Conservation (phyloP, 164 flowering plant species). For the Akebia trifoliata region DNA sequence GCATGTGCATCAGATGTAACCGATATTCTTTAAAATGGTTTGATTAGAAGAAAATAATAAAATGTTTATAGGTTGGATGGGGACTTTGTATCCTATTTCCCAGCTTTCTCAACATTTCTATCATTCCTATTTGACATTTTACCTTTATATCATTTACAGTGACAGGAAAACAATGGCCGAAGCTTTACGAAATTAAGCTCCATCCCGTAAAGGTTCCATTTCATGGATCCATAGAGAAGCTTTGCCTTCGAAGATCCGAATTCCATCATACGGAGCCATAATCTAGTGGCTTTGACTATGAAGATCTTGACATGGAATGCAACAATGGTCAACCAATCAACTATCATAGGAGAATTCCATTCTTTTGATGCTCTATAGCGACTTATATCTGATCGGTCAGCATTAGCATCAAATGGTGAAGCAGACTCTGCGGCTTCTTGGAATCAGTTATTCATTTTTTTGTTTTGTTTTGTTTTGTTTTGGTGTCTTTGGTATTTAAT, state of each 20-base stretch:
- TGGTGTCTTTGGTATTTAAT: no score
- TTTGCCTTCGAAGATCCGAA: conserved; percentile 29
- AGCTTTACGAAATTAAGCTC: conserved; percentile 75
- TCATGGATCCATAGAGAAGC: conserved; percentile 26
- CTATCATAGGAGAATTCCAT: neutral
- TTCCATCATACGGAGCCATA: neutral
- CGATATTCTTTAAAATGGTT: no score
- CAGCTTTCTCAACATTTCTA: neutral
- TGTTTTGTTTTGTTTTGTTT: no score
- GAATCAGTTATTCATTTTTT: no score
- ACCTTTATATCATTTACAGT: conserved; percentile 33
- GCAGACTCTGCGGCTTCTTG: no score
- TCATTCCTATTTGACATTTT: neutral
- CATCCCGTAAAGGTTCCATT: conserved; percentile 29
- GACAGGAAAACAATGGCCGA: conserved; percentile 91
- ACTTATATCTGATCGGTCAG: no score
- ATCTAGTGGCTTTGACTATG: neutral
- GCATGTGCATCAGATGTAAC: no score
- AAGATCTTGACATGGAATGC: neutral
- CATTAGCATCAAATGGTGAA: no score
- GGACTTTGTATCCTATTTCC: neutral
- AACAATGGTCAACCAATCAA: neutral
- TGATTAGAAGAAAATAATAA: no score
- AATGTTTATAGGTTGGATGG: neutral
- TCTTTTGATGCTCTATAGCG: no score